Conservation (phyloP, 176 grass and related monocot genomes). For the Aegilops sharonensis region DNA sequence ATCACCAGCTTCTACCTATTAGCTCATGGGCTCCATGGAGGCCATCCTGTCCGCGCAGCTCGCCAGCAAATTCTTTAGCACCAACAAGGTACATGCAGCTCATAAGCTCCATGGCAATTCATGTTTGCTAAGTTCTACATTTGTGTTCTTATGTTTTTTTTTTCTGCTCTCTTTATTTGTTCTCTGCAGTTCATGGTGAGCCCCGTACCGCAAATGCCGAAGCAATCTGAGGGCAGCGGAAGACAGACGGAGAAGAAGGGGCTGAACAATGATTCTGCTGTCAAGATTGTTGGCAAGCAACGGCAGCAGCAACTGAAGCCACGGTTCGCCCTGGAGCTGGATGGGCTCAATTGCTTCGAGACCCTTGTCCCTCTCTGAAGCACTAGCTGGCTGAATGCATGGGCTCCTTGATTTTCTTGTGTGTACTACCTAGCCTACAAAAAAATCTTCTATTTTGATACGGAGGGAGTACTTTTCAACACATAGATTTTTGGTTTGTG, state of each 20-base stretch:
- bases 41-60: conserved; percentile 17
- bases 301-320: conserved; percentile 8
- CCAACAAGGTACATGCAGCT: conserved; percentile 26
- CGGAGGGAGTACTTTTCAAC: too few relatives aligned
- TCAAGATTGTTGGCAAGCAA: background rate
- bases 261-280: background rate
- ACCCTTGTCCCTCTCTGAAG: conserved; percentile 44
- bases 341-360: conserved; percentile 71
- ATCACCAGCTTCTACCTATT: background rate
- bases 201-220: conserved; percentile 9
- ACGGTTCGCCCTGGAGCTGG: conserved; percentile 54
- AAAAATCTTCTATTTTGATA: too few relatives aligned
- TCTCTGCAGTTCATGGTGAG: background rate
- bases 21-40: conserved; percentile 23
- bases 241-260: conserved; percentile 11
- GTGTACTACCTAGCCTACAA: background rate
- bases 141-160: background rate
- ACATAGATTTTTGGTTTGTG: background rate
- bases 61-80: background rate
- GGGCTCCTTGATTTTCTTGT: background rate
- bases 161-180: background rate
- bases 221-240: background rate
- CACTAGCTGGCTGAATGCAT: background rate
- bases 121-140: background rate
- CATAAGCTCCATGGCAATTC: background rate